Percentiles rank a stretch among this genome's conserved stretches.
These are phyloP conservation scores for Tylopilus sp. DNA, from an alignment of 768 basidiomycete species.

Conservation along the genomic window DNA sequence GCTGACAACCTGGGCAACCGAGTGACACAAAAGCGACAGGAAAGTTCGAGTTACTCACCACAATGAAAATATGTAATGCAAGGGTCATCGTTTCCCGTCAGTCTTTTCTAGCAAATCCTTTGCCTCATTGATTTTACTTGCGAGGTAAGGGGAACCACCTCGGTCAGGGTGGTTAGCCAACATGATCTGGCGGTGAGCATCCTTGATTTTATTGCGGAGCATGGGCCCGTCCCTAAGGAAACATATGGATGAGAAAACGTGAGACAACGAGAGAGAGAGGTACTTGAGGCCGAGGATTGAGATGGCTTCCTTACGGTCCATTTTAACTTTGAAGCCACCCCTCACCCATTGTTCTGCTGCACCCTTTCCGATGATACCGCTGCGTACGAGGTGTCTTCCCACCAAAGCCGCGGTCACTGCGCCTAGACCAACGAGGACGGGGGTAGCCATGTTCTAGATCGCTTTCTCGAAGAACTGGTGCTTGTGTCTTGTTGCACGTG, in stretches of 20 bases:
- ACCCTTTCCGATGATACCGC: slow-evolving; percentile 55
- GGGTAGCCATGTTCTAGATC: slow-evolving; percentile 60
- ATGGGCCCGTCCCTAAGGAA: slow-evolving; percentile 69
- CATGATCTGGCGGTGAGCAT: slow-evolving; percentile 97
- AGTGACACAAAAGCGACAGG: neutral
- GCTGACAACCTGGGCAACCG: slow-evolving; percentile 1
- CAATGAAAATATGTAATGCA: slow-evolving; percentile 1
- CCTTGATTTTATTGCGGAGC: slow-evolving; percentile 79
- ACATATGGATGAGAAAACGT: neutral
- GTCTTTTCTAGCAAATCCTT: slow-evolving; percentile 87
- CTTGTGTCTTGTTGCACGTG: too few relatives aligned
- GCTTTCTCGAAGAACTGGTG: neutral
- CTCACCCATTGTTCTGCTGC: slow-evolving; percentile 81
- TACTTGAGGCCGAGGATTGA: slow-evolving; percentile 91
- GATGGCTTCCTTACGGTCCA: slow-evolving; percentile 94
- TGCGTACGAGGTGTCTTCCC: slow-evolving; percentile 67
- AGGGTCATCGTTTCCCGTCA: slow-evolving; percentile 44
- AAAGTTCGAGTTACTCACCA: slow-evolving; percentile 5
- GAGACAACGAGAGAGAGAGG: slow-evolving; percentile 31
- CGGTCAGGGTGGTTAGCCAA: slow-evolving; percentile 98
- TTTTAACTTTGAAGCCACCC: slow-evolving; percentile 93
- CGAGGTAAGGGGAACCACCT: slow-evolving; percentile 96
- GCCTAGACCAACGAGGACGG: slow-evolving; percentile 71
- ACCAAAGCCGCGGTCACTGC: slow-evolving; percentile 74
- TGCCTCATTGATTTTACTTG: slow-evolving; percentile 98